Percentiles rank a stretch among this genome's conserved stretches.
phyloP scores from a whole-genome alignment of 2,329 filamentous ascomycete species.

The Zarea fungicola region DNA sequence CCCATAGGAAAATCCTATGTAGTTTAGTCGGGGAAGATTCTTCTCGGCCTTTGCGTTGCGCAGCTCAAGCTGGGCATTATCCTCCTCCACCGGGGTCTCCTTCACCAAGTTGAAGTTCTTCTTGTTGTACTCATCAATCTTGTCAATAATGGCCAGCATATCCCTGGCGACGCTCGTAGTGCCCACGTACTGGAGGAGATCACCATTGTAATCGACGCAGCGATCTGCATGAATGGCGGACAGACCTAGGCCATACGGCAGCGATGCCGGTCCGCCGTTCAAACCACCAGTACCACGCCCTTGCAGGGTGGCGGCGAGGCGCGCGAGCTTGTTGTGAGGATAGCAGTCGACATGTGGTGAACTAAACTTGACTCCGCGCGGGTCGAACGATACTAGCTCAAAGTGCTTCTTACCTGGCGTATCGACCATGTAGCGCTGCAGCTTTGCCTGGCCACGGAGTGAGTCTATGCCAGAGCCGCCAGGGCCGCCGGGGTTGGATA shows the following conservation, averaged over 20 bases:
- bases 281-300: slow-evolving; percentile 26
- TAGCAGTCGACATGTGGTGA: slow-evolving; percentile 37
- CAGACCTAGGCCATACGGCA: slow-evolving; percentile 25
- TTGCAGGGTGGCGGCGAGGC: slow-evolving; percentile 26
- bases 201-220: slow-evolving; percentile 23
- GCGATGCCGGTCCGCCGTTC: slow-evolving; percentile 13
- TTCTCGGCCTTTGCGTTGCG: slow-evolving; percentile 10
- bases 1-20: slow-evolving; percentile 46
- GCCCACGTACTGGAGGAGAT: slow-evolving; percentile 29
- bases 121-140: slow-evolving; percentile 29
- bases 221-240: slow-evolving; percentile 23
- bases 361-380: slow-evolving; percentile 35
- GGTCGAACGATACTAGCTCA: slow-evolving; percentile 40
- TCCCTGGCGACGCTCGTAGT: slow-evolving; percentile 37
- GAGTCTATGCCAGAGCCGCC: slow-evolving; percentile 34
- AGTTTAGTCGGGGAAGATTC: slow-evolving; percentile 32
- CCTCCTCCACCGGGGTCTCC: not conserved
- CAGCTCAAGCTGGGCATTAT: slow-evolving; percentile 11
- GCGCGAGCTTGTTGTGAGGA: slow-evolving; percentile 23
- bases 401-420: slow-evolving; percentile 29
- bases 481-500: slow-evolving; percentile 42
- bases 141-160: slow-evolving; percentile 41
- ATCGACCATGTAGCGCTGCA: slow-evolving; percentile 26
- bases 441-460: slow-evolving; percentile 21
- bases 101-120: slow-evolving; percentile 2